Evolutionary conservation across 768 basidiomycete species (phyloP), one percentile per base, ranked within the genome.

Genomic region (Fomitopsis pulvina): DNA sequence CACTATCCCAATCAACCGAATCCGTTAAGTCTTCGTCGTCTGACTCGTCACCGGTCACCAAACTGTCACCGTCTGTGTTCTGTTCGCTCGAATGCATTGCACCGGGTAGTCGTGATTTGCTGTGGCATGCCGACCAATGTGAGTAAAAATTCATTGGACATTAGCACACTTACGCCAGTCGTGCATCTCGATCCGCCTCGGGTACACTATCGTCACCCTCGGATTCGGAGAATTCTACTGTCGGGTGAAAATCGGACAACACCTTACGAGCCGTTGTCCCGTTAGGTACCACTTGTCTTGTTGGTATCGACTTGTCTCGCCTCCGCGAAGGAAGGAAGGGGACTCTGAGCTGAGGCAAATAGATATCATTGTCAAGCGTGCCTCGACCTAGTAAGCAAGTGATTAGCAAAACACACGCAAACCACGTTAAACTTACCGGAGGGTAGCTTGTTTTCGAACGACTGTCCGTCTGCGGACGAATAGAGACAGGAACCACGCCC

Each of bases 41-140:
- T 2, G 89, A 91, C 64, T 92, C 89, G 54, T 90, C 88, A 2
- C 79, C 81, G 44, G 80, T 84, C 8, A 78, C 79, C 58, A 82
- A 72, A 47, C 70, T 73, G 16, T 68, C 68, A 42, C 82, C 69
- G 18, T 74, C 77, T 6, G 77, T 75, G 22, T 73, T 53, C 20
- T 21, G 21, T 7, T 10, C 44, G 18, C 10, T 68, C 67, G 2
- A 2, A n/a, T 8, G 26, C 12, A 66, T 52, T 21, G 68, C 52
- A 4, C 74, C 74, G 3, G 73, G 62, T 10, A 78, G 71, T 21
- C 84, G 80, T 6, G 77, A 78, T 56, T 71, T 72, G 44, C 82
- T 83, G 55, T 37, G 50, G 32, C 20, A 50, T 9, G 39, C 38
- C 28, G 11, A 48, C 45, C 48, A 0, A 47, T 50, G 46, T 25